A percentile compares a stretch with the other conserved stretches of the same genome.
These are phyloP conservation scores for Ceratorhiza oryzae-sativae DNA, from an alignment of 1,284 basidiomycete genomes.

Conservation along the genomic window DNA sequence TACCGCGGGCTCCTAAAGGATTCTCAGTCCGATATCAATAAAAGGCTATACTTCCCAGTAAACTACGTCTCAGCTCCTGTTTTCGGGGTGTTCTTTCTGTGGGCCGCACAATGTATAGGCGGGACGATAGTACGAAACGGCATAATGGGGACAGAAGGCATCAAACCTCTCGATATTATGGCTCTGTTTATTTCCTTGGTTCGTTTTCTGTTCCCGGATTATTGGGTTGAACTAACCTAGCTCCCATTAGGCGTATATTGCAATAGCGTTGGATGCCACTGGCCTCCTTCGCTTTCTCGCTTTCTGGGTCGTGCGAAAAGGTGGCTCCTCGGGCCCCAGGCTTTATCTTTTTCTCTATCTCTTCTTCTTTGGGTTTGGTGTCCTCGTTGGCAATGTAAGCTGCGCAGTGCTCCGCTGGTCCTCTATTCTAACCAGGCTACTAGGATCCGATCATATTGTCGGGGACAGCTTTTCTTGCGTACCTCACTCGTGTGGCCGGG, in stretches of 20 bases:
- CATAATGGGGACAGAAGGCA: conserved; percentile 73
- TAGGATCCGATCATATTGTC: conserved; percentile 84
- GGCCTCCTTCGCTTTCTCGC: conserved; percentile 88
- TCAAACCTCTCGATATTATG: conserved; percentile 93
- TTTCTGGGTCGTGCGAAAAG: conserved; percentile 82
- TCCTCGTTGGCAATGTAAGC: conserved; percentile 81
- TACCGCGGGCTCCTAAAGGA: not conserved
- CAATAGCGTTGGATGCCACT: conserved; percentile 89
- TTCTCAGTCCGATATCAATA: not conserved
- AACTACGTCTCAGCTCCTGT: conserved; percentile 80
- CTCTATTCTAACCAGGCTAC: conserved; percentile 2
- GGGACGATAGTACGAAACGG: conserved; percentile 71
- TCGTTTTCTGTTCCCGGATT: conserved; percentile 42
- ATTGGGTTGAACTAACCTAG: not conserved
- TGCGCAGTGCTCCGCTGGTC: not conserved
- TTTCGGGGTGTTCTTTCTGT: conserved; percentile 77
- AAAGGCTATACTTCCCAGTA: conserved; percentile 50
- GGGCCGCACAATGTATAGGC: conserved; percentile 77
- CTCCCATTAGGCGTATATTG: conserved; percentile 78
- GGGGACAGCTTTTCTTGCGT: conserved; percentile 86
- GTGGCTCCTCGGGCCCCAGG: conserved; percentile 71
- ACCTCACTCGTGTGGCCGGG: conserved; percentile 77
- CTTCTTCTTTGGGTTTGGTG: conserved; percentile 80
- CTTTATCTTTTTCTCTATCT: conserved; percentile 82
- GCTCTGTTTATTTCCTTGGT: conserved; percentile 88